Evolutionary conservation across 2,329 filamentous ascomycete genomes (phyloP), one percentile per base, ranked within the genome.

Genomic region (Hypomyces rosellus): DNA sequence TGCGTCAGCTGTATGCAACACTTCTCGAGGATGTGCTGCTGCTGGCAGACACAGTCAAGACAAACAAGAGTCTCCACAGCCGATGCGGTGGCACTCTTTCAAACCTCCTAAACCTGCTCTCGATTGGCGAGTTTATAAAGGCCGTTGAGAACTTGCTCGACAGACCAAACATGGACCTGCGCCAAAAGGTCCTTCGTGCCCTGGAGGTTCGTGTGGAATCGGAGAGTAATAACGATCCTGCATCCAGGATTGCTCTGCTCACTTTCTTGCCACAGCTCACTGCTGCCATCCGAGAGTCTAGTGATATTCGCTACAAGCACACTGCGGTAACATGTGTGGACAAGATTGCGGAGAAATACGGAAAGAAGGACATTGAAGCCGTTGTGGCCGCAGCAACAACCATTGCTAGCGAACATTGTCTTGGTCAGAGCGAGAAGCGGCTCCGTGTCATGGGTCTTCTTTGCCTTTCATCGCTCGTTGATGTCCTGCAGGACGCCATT

Each of bases 311-410:
- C 25, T 85, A 93, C 65, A 90, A 92, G 69, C 85, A 90, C 60
- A 89, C 88, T 11, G 88, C 91, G 1, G 84, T 99, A 54, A 84
- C 84, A 34, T 97, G 92, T 60, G 85, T 97, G 41, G 91, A 96
- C 69, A 88, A 89, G 67, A 95, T 99, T 55, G 82, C 88, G 2
- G 91, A 96, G 69, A 92, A 92, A 66, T 97, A 96, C 65, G 95
- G 93, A 58, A 95, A 93, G 74, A 95, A 91, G 66, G 88, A 96
- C 61, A 76, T 86, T 1, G 82, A 86, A 57, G 84, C 83, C 41
- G 86, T 96, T 41, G 77, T 86, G 22, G 80, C 80, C 4, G 86
- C 90, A 5, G 89, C 90, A 4, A 75, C 83, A 52, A 86, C 85
- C 1, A 86, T 99, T 59, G 84, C 88, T 36, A 84, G 90, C 39